Percentiles rank a stretch among this genome's conserved stretches.
Conservation (phyloP, 768 basidiomycete genomes). For the Phaeotremella fagi region DNA sequence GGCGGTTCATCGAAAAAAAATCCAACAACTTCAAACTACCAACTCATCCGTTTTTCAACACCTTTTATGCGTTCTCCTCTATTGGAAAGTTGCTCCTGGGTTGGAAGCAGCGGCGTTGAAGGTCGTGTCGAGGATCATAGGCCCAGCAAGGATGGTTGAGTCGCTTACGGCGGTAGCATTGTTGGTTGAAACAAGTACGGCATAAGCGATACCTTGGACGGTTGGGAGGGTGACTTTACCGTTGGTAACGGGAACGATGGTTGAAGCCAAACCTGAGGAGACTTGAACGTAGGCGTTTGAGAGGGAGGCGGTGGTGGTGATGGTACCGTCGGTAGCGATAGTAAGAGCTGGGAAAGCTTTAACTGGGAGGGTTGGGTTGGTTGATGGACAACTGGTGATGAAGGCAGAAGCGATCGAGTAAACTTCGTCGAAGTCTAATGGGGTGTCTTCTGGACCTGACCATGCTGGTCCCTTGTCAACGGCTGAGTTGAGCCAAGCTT, state of each 20-base stretch:
- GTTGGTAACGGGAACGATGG: conserved; percentile 51
- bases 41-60: no score
- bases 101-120: conserved; percentile 32
- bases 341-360: conserved; percentile 56
- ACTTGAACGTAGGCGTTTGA: conserved; percentile 52
- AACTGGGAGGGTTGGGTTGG: conserved; percentile 57
- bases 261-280: conserved; percentile 53
- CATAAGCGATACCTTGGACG: conserved; percentile 55
- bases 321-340: conserved; percentile 31
- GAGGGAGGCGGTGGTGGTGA: conserved; percentile 41
- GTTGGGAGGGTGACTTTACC: conserved; percentile 37
- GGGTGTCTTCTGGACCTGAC: conserved; percentile 60
- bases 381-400: conserved; percentile 56
- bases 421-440: conserved; percentile 51
- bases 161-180: conserved; percentile 50
- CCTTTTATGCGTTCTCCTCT: no score
- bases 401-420: conserved; percentile 54
- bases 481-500: conserved; percentile 59
- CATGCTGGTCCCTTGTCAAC: conserved; percentile 56
- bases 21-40: no score
- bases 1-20: no score
- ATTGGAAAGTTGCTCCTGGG: conserved; percentile 35
- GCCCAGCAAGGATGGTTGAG: conserved; percentile 58
- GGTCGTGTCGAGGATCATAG: conserved; percentile 51
- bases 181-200: conserved; percentile 52